These are phyloP conservation scores for Neocucurbitaria cava DNA, from an alignment of 2,329 filamentous ascomycete species.

Conservation along the genomic window DNA sequence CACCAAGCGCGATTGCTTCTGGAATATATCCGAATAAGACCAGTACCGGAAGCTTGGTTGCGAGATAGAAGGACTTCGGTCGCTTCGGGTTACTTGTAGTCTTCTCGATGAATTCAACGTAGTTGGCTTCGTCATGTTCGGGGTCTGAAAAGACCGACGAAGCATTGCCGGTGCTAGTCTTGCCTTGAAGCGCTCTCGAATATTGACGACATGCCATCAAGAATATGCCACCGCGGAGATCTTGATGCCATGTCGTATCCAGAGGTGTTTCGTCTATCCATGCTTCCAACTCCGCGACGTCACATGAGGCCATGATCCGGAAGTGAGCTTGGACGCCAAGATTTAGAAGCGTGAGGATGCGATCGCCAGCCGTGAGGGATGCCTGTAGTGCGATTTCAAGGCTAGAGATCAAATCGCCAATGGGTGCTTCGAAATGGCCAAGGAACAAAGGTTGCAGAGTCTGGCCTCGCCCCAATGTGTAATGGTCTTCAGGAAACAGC, in stretches of 20 bases:
- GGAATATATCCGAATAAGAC: constrained; percentile 53
- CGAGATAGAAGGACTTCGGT: constrained; percentile 72
- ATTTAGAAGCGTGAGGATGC: constrained; percentile 74
- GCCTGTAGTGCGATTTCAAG: constrained; percentile 72
- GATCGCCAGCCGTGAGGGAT: constrained; percentile 71
- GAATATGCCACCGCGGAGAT: constrained; percentile 74
- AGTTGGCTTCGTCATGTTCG: constrained; percentile 67
- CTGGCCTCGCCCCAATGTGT: constrained; percentile 71
- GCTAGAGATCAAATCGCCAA: constrained; percentile 64
- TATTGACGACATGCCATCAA: constrained; percentile 71
- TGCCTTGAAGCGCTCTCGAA: constrained; percentile 75
- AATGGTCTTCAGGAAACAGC: constrained; percentile 60
- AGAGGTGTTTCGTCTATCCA: constrained; percentile 76
- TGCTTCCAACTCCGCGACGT: constrained; percentile 71
- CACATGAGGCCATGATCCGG: constrained; percentile 73
- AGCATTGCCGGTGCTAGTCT: constrained; percentile 64
- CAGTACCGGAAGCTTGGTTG: constrained; percentile 53
- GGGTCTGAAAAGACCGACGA: constrained; percentile 70
- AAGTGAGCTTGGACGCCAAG: constrained; percentile 72
- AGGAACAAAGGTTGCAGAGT: constrained; percentile 74
- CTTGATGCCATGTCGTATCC: constrained; percentile 75
- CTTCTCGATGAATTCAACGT: constrained; percentile 60
- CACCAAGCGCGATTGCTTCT: constrained; percentile 53
- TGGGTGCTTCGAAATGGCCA: constrained; percentile 71
- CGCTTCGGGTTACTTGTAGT: constrained; percentile 65